These are phyloP conservation scores for Mrakia hoshinonis DNA, from an alignment of 768 basidiomycete genomes.

Conservation along the genomic window DNA sequence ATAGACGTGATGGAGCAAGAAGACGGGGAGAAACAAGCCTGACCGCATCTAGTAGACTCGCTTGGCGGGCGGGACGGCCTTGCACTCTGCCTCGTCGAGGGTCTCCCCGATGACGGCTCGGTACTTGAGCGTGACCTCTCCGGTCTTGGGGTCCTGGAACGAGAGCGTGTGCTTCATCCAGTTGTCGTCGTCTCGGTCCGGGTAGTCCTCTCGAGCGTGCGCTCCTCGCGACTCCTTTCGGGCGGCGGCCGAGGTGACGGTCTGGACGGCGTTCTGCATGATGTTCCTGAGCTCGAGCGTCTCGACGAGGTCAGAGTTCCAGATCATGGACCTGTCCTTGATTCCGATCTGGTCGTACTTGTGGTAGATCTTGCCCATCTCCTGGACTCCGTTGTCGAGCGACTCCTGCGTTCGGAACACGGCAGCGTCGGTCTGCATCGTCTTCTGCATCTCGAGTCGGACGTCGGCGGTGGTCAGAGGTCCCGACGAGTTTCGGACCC, in stretches of 20 bases:
- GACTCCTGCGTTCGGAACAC: conserved; percentile 89
- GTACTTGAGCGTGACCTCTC: conserved; percentile 82
- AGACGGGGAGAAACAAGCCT: background rate
- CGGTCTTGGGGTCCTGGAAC: conserved; percentile 72
- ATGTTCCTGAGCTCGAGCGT: conserved; percentile 94
- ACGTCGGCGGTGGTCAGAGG: conserved; percentile 79
- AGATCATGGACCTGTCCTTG: conserved; percentile 98
- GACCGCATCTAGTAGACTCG: conserved; percentile 71
- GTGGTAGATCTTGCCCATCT: conserved; percentile 75
- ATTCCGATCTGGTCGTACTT: conserved; percentile 85
- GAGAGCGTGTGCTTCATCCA: conserved; percentile 73
- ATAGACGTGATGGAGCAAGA: background rate
- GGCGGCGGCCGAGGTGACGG: conserved; percentile 68
- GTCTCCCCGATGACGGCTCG: conserved; percentile 75
- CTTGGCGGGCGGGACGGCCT: conserved; percentile 94
- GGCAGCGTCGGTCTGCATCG: conserved; percentile 90
- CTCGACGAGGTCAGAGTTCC: conserved; percentile 97
- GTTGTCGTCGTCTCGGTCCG: conserved; percentile 89
- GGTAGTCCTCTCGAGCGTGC: conserved; percentile 94
- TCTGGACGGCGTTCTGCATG: conserved; percentile 90
- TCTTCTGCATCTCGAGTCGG: conserved; percentile 94
- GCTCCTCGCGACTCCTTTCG: conserved; percentile 97
- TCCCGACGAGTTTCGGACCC: conserved; percentile 66
- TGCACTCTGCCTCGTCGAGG: conserved; percentile 68
- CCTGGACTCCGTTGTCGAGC: conserved; percentile 85